These are phyloP conservation scores for Chlorella sorokiniana DNA, from an alignment of 139 green algal species.

Conservation along the genomic window DNA sequence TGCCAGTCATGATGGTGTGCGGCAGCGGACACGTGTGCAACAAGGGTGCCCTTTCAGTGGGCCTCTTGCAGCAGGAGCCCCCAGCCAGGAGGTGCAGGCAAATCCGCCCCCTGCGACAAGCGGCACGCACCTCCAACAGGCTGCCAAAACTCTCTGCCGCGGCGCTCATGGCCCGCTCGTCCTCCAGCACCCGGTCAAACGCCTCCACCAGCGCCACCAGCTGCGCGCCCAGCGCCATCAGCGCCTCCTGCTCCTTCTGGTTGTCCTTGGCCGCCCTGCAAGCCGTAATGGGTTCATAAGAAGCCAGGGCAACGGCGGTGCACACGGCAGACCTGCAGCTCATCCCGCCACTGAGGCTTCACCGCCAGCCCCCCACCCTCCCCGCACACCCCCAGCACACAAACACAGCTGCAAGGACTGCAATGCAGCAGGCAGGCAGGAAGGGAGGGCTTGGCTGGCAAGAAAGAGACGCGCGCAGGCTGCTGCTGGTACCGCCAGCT, in stretches of 20 bases:
- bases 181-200: slow-evolving; percentile 39
- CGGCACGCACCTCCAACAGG: slow-evolving; percentile 36
- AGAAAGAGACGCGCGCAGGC: too few species aligned
- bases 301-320: neutral
- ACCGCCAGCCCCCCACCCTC: too few species aligned
- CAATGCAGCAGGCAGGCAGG: too few species aligned
- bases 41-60: neutral
- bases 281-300: neutral
- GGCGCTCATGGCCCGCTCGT: slow-evolving; percentile 52
- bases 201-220: slow-evolving; percentile 53
- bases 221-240: slow-evolving; percentile 43
- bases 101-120: neutral
- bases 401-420: too few species aligned
- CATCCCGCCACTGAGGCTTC: too few species aligned
- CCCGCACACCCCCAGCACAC: too few species aligned
- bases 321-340: too few species aligned
- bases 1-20: neutral
- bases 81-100: neutral
- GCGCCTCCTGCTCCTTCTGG: slow-evolving; percentile 41
- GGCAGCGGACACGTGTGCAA: neutral
- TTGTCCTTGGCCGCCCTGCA: slow-evolving; percentile 22
- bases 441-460: too few species aligned
- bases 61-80: neutral
- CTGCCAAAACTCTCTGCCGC: slow-evolving; percentile 45
- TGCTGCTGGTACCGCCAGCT: neutral